These are phyloP conservation scores for Thymus mandschuricus DNA, from an alignment of 257 asterid genomes.

Conservation along the genomic window DNA sequence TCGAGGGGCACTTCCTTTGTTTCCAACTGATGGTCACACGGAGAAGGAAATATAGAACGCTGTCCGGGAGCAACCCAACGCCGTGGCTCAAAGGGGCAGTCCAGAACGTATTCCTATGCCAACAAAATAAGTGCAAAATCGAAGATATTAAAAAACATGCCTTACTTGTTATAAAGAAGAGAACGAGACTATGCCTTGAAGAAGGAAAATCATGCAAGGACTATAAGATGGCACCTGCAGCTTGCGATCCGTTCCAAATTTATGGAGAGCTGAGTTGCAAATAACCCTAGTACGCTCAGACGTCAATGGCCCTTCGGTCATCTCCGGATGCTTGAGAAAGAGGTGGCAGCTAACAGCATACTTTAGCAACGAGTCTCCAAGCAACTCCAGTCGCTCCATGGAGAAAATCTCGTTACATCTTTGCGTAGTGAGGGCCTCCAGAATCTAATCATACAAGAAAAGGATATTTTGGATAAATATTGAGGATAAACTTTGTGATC, in stretches of 20 bases:
- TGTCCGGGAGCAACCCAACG: conserved; percentile 98
- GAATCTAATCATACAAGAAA: conserved; percentile 53
- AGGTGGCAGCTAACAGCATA: conserved; percentile 78
- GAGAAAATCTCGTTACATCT: conserved; percentile 87
- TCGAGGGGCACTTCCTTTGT: conserved; percentile 73
- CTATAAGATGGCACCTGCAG: conserved; percentile 63
- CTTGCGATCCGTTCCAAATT: conserved; percentile 62
- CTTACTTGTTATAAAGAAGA: background rate
- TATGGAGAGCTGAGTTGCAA: conserved; percentile 71
- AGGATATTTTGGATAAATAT: background rate
- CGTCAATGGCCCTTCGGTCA: conserved; percentile 75
- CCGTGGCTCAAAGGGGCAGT: conserved; percentile 78
- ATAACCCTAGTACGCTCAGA: conserved; percentile 54
- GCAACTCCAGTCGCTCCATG: conserved; percentile 93
- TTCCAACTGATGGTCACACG: conserved; percentile 71
- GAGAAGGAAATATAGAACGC: conserved; percentile 63
- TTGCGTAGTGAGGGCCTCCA: conserved; percentile 87
- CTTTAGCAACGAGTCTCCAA: conserved; percentile 91
- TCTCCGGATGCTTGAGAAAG: conserved; percentile 74
- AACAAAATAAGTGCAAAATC: conserved; percentile 23
- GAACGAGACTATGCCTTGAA: background rate
- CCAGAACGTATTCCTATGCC: conserved; percentile 69
- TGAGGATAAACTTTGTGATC: conserved; percentile 15
- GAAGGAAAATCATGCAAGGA: background rate
- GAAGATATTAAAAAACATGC: background rate